These are phyloP conservation scores for Epichloe gansuensis DNA, from an alignment of 2,329 filamentous ascomycete species.

Conservation along the genomic window DNA sequence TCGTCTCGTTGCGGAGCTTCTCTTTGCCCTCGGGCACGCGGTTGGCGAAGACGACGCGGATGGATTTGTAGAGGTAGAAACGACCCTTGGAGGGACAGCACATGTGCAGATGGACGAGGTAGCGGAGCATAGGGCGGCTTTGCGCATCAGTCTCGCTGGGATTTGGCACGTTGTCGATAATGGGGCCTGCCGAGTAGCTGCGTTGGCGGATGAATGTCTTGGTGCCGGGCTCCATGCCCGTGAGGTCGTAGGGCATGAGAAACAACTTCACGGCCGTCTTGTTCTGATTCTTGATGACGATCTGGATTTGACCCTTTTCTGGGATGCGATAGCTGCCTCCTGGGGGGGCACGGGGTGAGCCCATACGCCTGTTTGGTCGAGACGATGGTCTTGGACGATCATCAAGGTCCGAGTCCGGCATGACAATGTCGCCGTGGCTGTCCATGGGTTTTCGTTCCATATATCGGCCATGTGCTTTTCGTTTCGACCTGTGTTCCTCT, in stretches of 20 bases:
- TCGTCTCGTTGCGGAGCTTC: constrained; percentile 78
- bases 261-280: constrained; percentile 97
- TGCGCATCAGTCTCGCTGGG: constrained; percentile 12
- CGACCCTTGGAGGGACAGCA: constrained; percentile 74
- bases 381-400: constrained; percentile 17
- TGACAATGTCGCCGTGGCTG: constrained; percentile 10
- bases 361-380: constrained; percentile 40
- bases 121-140: constrained; percentile 65
- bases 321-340: constrained; percentile 91
- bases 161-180: constrained; percentile 52
- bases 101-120: constrained; percentile 86
- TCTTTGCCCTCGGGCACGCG: constrained; percentile 92
- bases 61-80: constrained; percentile 81
- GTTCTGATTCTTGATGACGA: constrained; percentile 96
- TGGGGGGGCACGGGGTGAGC: constrained; percentile 50
- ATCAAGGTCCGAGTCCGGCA: constrained; percentile 14
- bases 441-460: constrained; percentile 23
- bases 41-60: constrained; percentile 93
- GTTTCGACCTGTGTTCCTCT: constrained; percentile 33
- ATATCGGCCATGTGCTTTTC: constrained; percentile 34
- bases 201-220: constrained; percentile 95
- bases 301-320: constrained; percentile 85
- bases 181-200: constrained; percentile 77
- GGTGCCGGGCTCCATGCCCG: constrained; percentile 83
- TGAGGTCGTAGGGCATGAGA: constrained; percentile 80